Evolutionary conservation across 148 eudicot species (phyloP).

Genomic region (Salicornia ramosissima): DNA sequence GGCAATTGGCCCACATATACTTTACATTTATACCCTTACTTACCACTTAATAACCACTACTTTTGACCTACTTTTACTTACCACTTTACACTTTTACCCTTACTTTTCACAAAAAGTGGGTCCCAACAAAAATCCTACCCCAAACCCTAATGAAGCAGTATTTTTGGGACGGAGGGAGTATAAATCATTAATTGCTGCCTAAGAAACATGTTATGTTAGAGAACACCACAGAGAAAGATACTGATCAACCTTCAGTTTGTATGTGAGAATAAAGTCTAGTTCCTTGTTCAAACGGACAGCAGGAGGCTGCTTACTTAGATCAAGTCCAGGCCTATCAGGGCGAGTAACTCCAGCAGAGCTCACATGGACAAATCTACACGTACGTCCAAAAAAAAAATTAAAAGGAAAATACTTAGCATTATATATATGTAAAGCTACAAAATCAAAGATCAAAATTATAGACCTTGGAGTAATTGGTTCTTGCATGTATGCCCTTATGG

Average conservation of each 20-base stretch:
- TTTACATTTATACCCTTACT: too few species aligned
- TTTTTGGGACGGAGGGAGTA: too few species aligned
- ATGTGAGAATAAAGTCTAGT: slow-evolving; percentile 77
- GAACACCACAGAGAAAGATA: too few species aligned
- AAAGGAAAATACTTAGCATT: background rate
- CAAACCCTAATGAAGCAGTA: too few species aligned
- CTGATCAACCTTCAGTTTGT: slow-evolving; percentile 74
- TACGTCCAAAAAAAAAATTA: background rate
- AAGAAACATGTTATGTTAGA: too few species aligned
- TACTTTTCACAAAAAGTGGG: too few species aligned
- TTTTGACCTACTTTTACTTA: too few species aligned
- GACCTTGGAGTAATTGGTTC: slow-evolving; percentile 88
- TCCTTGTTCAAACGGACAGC: slow-evolving; percentile 98
- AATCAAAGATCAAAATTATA: background rate
- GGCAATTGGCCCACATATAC: too few species aligned
- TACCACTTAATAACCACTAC: too few species aligned
- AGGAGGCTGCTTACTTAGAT: slow-evolving; percentile 94
- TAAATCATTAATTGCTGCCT: too few species aligned
- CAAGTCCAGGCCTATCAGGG: slow-evolving; percentile 92
- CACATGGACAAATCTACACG: slow-evolving; percentile 79
- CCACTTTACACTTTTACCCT: too few species aligned
- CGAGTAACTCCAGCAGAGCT: slow-evolving; percentile 98
- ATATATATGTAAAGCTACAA: background rate
- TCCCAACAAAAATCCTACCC: too few species aligned
- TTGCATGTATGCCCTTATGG: slow-evolving; percentile 67